Evolutionary conservation across 2,329 filamentous ascomycete species (phyloP), one percentile per base, ranked within the genome.

Genomic region (Pseudogymnoascus sp.): DNA sequence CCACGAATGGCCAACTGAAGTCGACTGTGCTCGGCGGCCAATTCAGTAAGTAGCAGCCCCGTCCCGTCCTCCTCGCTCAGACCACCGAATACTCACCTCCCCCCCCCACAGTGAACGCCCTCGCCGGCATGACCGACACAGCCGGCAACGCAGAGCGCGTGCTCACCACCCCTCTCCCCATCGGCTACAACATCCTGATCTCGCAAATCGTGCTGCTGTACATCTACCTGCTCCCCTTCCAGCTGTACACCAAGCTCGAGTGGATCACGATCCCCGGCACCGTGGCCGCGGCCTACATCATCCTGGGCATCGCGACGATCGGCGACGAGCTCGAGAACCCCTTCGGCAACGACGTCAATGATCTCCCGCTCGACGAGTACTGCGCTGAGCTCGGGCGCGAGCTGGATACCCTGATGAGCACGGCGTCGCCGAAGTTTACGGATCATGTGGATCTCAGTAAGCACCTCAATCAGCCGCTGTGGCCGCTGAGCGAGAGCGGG

Each of bases 141-240:
- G 79, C 91, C 68, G 84, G 84, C 14, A 86, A 87, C 64, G 86
- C 86, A 59, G 90, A 95, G 71, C 87, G 91, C 66, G 86, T 96
- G 19, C 83, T 93, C 33, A 89, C 88, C 73, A 96, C 91, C 0
- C 91, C 91, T 1, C 82, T 96, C 0, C 91, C 91, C 2, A 82
- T 91, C 63, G 91, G 90, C 56, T 96, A 96, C 78, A 86, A 84
- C 67, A 95, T 96, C 70, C 85, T 90, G 70, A 93, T 95, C 73
- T 86, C 87, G 19, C 91, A 96, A 73, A 93, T 95, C 72, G 91
- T 91, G 33, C 93, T 89, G 85, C 83, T 92, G 61, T 96, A 95
- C 76, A 86, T 95, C 62, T 77, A 91, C 68, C 81, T 91, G 33
- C 81, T 96, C n/a, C 1, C 91, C 5, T 95, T 95, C 80, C 91